Conservation (phyloP, 2,329 filamentous ascomycete species). For the Colletotrichum tabaci region DNA sequence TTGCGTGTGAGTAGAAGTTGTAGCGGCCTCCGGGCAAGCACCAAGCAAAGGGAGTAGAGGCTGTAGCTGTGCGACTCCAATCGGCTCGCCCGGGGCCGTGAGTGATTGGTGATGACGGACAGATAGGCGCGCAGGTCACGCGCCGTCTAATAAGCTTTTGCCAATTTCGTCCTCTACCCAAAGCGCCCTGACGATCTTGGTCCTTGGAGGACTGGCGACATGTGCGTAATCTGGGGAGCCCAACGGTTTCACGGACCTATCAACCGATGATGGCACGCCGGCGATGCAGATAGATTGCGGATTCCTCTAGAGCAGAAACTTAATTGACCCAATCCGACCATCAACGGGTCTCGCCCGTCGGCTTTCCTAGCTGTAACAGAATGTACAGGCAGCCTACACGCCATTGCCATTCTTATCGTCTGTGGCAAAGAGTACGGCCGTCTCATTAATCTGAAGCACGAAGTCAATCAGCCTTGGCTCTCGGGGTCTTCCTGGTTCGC, state of each 20-base stretch:
- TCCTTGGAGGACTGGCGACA: background rate
- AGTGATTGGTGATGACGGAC: background rate
- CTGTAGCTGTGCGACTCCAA: too few species aligned
- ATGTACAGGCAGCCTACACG: too few species aligned
- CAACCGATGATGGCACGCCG: background rate
- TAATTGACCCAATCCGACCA: too few species aligned
- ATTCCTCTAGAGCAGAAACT: too few species aligned
- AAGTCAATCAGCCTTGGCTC: background rate
- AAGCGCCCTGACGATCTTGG: constrained; percentile 16
- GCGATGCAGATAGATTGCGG: background rate
- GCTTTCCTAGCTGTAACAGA: background rate
- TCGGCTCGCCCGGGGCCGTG: background rate
- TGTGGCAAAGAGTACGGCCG: too few species aligned
- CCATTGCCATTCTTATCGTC: too few species aligned
- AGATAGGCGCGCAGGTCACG: background rate
- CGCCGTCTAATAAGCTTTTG: background rate
- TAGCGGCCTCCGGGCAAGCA: too few species aligned
- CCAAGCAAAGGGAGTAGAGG: too few species aligned
- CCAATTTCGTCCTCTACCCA: constrained; percentile 18
- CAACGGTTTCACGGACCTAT: background rate
- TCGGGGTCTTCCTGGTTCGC: background rate
- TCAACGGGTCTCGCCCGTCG: background rate
- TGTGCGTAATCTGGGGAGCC: constrained; percentile 8
- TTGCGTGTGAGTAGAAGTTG: too few species aligned
- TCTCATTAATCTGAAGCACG: constrained; percentile 26